phyloP scores from a whole-genome alignment of 2,329 filamentous ascomycete species.

The Phoma sp. region DNA sequence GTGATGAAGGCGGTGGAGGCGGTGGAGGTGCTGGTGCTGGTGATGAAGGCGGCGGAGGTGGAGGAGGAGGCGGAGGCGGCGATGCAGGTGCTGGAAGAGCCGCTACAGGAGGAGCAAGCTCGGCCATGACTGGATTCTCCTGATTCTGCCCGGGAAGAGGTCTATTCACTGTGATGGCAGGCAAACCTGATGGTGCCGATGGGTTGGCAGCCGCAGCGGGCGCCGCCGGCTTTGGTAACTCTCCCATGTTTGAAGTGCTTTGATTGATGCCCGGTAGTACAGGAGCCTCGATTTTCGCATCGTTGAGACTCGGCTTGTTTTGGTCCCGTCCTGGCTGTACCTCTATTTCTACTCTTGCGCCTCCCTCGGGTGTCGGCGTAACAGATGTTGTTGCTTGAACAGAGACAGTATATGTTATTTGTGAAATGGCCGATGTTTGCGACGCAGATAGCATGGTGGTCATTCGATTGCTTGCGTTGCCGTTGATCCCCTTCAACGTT shows the following conservation, averaged over 20 bases:
- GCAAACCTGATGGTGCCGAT: not conserved
- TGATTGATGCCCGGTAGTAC: constrained; percentile 8
- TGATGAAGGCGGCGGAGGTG: not conserved
- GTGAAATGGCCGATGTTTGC: not conserved
- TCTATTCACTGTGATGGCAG: constrained; percentile 1
- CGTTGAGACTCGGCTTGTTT: not conserved
- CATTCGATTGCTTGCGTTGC: not conserved
- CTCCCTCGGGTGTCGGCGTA: not conserved
- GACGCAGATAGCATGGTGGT: not conserved
- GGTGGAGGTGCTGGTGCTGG: not conserved
- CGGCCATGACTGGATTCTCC: not conserved
- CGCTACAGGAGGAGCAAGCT: not conserved
- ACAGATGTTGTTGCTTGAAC: not conserved
- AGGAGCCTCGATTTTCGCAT: not conserved
- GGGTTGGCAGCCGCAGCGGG: not conserved
- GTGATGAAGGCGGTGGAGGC: not conserved
- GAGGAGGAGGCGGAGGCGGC: not conserved
- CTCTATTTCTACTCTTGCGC: not conserved
- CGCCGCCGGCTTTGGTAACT: not conserved
- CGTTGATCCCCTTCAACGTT: not conserved
- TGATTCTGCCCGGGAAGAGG: constrained; percentile 15
- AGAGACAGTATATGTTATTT: not conserved
- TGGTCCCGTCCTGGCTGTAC: constrained; percentile 3
- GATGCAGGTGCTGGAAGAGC: not conserved
- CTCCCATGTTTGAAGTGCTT: constrained; percentile 6